Base-by-base conservation (phyloP, 176 grass and related monocot species). In the Rhynchospora breviuscula region DNA sequence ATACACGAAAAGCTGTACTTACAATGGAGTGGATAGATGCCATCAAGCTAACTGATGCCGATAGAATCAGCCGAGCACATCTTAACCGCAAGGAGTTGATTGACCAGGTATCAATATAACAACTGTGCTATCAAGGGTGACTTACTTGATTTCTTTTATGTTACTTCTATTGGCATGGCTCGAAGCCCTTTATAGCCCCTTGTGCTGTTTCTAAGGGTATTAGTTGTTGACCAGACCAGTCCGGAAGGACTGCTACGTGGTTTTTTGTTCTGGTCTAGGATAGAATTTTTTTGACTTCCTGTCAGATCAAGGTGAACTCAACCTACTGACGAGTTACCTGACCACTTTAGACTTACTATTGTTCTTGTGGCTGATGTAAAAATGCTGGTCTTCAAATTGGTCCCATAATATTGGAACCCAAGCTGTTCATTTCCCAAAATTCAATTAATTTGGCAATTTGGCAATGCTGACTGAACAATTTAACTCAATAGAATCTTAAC, bases 1-100 rank as follows among this genome's bases (percentile, higher is more conserved):
- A 87, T 86, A 94, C 92, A 66, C 88, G 87, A 48, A 90, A 93
- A 88, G 84, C 89, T 63, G 88, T 98, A 79, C 81, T 94, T 70
- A 92, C 95, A 75, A 89, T 98, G 59, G 95, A 98, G 91, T 98
- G 95, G 95, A 88, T 98, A 85, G 95, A 98, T 65, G 95, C 90
- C 71, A 98, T 98, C 59, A 98, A 98, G 25, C 67, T 98, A 48
- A 98, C 95, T 44, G 95, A 94, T 90, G 67, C 84, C 22, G 78
- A 87, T 44, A 87, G 89, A 61, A 94, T 98, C 70, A 89, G 67
- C 76, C 89, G 92, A 86, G 90, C 92, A 59, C 85, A 85, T 84
- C 77, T 98, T 13, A 91, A 98, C 79, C 91, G 83, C 57, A 98
- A 93, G 88, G 87, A 51, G 54, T 81, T 98, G 79, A 98, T 94